Evolutionary conservation across 352 stramenopile species (phyloP).

Genomic region (Peronosclerospora sorghi): DNA sequence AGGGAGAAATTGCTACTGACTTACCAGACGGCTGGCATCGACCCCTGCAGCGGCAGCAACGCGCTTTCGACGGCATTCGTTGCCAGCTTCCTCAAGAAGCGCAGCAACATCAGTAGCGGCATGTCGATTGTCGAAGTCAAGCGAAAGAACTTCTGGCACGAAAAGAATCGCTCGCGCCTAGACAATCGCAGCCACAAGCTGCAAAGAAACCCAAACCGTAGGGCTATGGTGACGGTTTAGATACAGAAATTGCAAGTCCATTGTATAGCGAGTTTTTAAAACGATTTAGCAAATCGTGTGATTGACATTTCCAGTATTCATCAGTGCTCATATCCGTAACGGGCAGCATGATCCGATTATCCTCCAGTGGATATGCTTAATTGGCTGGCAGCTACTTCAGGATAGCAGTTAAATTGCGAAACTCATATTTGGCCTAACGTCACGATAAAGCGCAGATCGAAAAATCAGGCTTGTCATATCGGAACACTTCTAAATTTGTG

Average conservation of each 20-base stretch:
- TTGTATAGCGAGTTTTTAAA: conserved; percentile 7
- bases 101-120: conserved; percentile 70
- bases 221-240: conserved; percentile 70
- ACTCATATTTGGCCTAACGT: too few relatives aligned
- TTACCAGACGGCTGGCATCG: conserved; percentile 63
- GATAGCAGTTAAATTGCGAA: too few relatives aligned
- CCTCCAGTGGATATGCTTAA: too few relatives aligned
- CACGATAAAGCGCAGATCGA: too few relatives aligned
- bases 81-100: conserved; percentile 69
- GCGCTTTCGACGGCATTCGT: conserved; percentile 71
- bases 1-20: conserved; percentile 70
- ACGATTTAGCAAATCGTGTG: not conserved
- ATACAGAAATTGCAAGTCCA: conserved; percentile 10
- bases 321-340: too few relatives aligned
- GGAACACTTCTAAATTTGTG: too few relatives aligned
- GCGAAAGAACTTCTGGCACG: conserved; percentile 57
- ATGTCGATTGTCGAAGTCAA: conserved; percentile 64
- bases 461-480: too few relatives aligned
- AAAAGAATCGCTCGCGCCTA: conserved; percentile 72
- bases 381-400: too few relatives aligned
- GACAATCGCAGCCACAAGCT: conserved; percentile 80
- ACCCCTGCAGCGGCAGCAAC: conserved; percentile 40
- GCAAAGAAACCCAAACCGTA: conserved; percentile 74
- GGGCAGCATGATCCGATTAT: too few relatives aligned
- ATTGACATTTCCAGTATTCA: too few relatives aligned